A percentile compares a stretch with the other conserved stretches of the same genome.
These are phyloP conservation scores for Psilocybe azurescens DNA, from an alignment of 768 basidiomycete genomes.

Conservation along the genomic window DNA sequence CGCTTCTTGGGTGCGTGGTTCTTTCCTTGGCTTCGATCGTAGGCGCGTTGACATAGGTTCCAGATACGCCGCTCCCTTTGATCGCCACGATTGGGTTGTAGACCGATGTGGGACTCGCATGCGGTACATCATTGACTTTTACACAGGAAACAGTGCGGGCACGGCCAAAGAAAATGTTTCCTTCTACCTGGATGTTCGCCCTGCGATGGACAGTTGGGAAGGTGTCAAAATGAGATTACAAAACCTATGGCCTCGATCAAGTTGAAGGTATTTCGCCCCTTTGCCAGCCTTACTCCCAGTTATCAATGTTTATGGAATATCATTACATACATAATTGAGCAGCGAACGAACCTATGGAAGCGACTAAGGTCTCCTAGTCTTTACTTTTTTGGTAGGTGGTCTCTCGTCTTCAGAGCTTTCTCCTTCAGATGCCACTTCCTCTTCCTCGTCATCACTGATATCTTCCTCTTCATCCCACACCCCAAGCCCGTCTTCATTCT, in stretches of 20 bases:
- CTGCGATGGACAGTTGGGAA: conserved; percentile 94
- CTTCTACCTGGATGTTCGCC: conserved; percentile 94
- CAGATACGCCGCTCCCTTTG: conserved; percentile 94
- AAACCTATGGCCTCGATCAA: conserved; percentile 51
- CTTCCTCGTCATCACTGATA: conserved; percentile 59
- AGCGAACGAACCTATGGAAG: conserved; percentile 1
- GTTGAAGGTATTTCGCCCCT: conserved; percentile 18
- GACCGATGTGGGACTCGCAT: conserved; percentile 89
- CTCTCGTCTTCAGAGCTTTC: conserved; percentile 56
- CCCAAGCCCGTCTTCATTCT: conserved; percentile 47
- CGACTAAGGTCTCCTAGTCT: conserved; percentile 50
- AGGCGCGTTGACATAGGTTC: conserved; percentile 14
- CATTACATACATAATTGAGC: conserved; percentile 8
- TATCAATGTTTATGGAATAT: conserved; percentile 15
- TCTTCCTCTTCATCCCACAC: conserved; percentile 65
- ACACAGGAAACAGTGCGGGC: conserved; percentile 72
- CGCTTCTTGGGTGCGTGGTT: conserved; percentile 75
- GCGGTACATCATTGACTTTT: conserved; percentile 98
- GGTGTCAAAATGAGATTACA: conserved; percentile 83
- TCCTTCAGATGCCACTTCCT: conserved; percentile 40
- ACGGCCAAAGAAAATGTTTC: conserved; percentile 62
- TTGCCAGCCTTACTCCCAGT: conserved; percentile 2
- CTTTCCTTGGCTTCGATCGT: conserved; percentile 30
- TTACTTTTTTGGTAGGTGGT: conserved; percentile 64
- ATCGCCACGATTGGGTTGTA: conserved; percentile 96